Evolutionary conservation across 805 yeast genomes (phyloP).

Genomic region (Metschnikowia vanudenii): DNA sequence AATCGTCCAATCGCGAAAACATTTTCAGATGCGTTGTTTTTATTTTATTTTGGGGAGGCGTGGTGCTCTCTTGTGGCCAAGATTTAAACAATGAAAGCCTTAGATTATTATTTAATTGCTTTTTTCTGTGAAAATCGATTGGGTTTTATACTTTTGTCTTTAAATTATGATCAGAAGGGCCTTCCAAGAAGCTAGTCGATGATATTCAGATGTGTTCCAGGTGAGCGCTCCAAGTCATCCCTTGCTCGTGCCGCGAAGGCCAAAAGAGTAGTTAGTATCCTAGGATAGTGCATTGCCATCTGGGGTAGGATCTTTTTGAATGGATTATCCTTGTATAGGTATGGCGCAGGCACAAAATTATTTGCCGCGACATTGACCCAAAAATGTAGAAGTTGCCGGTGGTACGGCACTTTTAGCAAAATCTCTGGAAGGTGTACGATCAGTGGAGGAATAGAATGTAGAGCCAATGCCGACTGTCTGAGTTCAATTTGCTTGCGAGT

Average conservation of each 20-base stretch:
- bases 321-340: constrained; percentile 59
- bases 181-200: constrained; percentile 54
- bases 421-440: constrained; percentile 54
- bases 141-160: too few species aligned
- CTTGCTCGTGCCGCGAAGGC: constrained; percentile 40
- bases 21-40: too few species aligned
- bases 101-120: too few species aligned
- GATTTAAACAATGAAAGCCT: too few species aligned
- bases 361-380: constrained; percentile 61
- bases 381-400: constrained; percentile 60
- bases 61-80: too few species aligned
- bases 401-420: constrained; percentile 55
- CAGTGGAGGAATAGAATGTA: constrained; percentile 31
- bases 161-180: too few species aligned
- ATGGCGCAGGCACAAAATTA: constrained; percentile 65
- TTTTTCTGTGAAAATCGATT: too few species aligned
- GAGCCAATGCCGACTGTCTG: not conserved
- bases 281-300: constrained; percentile 60
- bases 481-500: not conserved
- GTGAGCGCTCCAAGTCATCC: constrained; percentile 24
- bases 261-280: constrained; percentile 55
- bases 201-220: constrained; percentile 36
- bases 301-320: constrained; percentile 63
- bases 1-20: too few species aligned
- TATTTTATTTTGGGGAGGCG: too few species aligned